Percentiles rank a stretch among this genome's conserved stretches.
phyloP scores from a whole-genome alignment of 176 grass and related monocot species.

The Oryza punctata region DNA sequence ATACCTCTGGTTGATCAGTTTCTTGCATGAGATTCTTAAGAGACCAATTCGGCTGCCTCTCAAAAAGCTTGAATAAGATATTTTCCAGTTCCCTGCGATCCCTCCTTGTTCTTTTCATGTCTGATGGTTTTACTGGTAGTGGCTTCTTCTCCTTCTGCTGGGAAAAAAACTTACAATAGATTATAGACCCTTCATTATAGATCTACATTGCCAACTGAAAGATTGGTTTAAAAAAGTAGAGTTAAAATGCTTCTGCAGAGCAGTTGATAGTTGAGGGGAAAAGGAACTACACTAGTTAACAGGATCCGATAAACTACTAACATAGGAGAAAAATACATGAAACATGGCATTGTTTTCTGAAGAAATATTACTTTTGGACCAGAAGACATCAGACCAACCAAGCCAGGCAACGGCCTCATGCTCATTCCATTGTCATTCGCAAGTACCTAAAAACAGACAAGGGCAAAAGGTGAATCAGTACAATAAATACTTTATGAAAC shows the following conservation, averaged over 20 bases:
- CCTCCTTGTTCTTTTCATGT: constrained; percentile 76
- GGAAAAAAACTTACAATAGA: background rate
- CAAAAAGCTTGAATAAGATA: constrained; percentile 93
- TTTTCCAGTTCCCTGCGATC: constrained; percentile 72
- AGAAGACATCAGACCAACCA: constrained; percentile 57
- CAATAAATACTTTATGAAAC: background rate
- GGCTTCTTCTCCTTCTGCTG: constrained; percentile 87
- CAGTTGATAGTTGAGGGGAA: background rate
- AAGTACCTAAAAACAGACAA: constrained; percentile 56
- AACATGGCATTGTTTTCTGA: background rate
- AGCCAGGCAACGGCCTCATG: constrained; percentile 84
- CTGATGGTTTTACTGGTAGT: constrained; percentile 51
- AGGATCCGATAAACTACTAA: background rate
- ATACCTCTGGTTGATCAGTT: constrained; percentile 89
- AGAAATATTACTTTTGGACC: constrained; percentile 52
- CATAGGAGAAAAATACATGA: background rate
- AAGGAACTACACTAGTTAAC: background rate
- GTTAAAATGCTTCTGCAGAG: background rate
- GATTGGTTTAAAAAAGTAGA: background rate
- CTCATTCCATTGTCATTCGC: constrained; percentile 66
- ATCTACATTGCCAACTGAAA: background rate
- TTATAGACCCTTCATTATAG: background rate
- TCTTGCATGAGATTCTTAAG: constrained; percentile 82
- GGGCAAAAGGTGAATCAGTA: background rate
- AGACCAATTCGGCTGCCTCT: constrained; percentile 90